phyloP scores from a whole-genome alignment of 1,139 yeast species.

The Blastobotrys petasosporus region DNA sequence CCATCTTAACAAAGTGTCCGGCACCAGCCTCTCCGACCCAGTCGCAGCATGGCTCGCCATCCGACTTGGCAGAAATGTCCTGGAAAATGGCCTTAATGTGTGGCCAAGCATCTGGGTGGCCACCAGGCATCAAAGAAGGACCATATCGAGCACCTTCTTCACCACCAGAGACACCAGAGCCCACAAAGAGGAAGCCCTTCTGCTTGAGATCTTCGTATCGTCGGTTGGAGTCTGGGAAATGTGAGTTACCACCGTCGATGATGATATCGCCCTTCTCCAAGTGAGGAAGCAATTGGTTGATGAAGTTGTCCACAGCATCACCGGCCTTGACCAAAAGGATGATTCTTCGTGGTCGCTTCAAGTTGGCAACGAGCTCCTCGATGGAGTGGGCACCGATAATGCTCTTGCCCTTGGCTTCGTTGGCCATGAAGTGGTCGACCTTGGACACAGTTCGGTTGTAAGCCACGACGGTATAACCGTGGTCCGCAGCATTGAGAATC shows the following conservation, averaged over 20 bases:
- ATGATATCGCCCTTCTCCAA: slow-evolving; percentile 96
- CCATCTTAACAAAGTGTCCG: slow-evolving; percentile 99
- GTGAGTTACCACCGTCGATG: slow-evolving; percentile 99
- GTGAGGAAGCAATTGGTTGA: slow-evolving; percentile 77
- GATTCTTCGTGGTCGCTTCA: slow-evolving; percentile 96
- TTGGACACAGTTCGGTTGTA: slow-evolving; percentile 95
- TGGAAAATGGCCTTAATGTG: slow-evolving; percentile 96
- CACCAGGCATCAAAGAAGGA: slow-evolving; percentile 99
- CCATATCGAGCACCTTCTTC: slow-evolving; percentile 99
- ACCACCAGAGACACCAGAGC: slow-evolving; percentile 99
- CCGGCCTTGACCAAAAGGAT: slow-evolving; percentile 96
- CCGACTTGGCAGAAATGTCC: slow-evolving; percentile 90
- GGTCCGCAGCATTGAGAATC: slow-evolving; percentile 96
- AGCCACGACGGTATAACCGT: slow-evolving; percentile 91
- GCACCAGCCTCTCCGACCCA: slow-evolving; percentile 99
- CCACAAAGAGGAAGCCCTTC: slow-evolving; percentile 89
- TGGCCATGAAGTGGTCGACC: slow-evolving; percentile 86
- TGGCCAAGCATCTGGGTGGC: slow-evolving; percentile 97
- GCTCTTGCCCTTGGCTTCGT: slow-evolving; percentile 93
- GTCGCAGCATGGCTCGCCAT: slow-evolving; percentile 99
- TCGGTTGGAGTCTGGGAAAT: slow-evolving; percentile 98
- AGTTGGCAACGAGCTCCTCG: slow-evolving; percentile 78
- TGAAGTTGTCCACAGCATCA: slow-evolving; percentile 86
- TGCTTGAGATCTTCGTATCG: slow-evolving; percentile 83
- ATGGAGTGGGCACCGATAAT: slow-evolving; percentile 94